Conservation (phyloP, 1,284 basidiomycete species). For the Trichosporon sp. region DNA sequence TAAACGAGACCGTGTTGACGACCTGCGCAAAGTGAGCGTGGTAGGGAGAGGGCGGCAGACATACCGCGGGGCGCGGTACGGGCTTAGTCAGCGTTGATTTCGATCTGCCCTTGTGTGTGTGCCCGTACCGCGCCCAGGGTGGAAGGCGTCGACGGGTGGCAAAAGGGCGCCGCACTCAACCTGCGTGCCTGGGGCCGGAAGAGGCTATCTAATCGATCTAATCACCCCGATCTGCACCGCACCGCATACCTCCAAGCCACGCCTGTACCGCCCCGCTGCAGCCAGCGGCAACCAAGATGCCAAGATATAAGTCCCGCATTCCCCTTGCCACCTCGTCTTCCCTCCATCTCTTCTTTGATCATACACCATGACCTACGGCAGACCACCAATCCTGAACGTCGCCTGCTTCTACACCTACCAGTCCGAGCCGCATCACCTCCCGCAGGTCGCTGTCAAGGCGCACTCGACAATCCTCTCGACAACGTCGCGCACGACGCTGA, state of each 20-base stretch:
- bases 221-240: neutral
- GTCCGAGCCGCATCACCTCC: neutral
- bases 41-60: no score
- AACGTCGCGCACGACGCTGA: constrained; percentile 61
- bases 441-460: constrained; percentile 15
- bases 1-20: neutral
- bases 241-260: neutral
- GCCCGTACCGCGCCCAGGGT: no score
- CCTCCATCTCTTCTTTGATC: neutral
- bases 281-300: neutral
- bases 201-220: neutral
- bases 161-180: no score
- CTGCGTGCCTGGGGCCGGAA: neutral
- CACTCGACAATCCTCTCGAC: constrained; percentile 44
- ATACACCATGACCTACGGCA: neutral
- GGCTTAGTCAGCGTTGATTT: neutral
- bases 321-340: neutral
- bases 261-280: neutral
- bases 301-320: neutral
- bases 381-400: neutral
- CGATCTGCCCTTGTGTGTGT: no score
- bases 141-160: no score
- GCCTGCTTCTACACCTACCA: neutral
- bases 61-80: no score
- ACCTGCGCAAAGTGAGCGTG: no score